These are phyloP conservation scores for Pelargonium myrrhifolium DNA, from an alignment of 441 rosid genomes.

Conservation along the genomic window DNA sequence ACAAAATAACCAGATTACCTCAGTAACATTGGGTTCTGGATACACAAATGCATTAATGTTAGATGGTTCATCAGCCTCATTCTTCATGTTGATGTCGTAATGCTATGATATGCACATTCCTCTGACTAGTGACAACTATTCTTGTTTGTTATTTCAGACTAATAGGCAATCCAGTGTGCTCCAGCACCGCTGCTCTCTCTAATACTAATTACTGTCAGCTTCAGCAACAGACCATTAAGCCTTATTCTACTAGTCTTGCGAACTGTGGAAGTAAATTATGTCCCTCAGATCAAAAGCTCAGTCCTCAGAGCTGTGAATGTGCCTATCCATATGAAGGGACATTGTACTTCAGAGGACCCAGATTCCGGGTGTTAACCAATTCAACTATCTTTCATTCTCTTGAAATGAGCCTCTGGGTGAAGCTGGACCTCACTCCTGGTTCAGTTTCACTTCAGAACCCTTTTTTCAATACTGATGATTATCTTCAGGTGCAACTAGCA, in stretches of 20 bases:
- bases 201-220: slow-evolving; percentile 70
- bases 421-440: slow-evolving; percentile 72
- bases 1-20: slow-evolving; percentile 67
- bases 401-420: slow-evolving; percentile 77
- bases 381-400: slow-evolving; percentile 58
- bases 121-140: not conserved
- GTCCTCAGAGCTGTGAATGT: slow-evolving; percentile 96
- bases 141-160: slow-evolving; percentile 42
- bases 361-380: slow-evolving; percentile 67
- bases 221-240: slow-evolving; percentile 40
- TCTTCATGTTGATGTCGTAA: slow-evolving; percentile 1
- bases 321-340: slow-evolving; percentile 87
- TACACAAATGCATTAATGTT: slow-evolving; percentile 57
- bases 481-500: slow-evolving; percentile 74
- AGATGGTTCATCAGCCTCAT: slow-evolving; percentile 18
- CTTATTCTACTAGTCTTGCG: slow-evolving; percentile 84
- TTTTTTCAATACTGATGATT: slow-evolving; percentile 76
- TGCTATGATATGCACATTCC: slow-evolving; percentile 1
- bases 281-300: slow-evolving; percentile 61
- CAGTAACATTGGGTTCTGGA: slow-evolving; percentile 54
- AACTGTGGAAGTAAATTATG: slow-evolving; percentile 67
- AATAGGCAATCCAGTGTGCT: slow-evolving; percentile 79
- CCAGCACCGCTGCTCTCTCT: slow-evolving; percentile 34
- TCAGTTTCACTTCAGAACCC: slow-evolving; percentile 79
- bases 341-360: slow-evolving; percentile 70